Percentiles rank a stretch among this genome's conserved stretches.
These are phyloP conservation scores for Verticillium klebahnii DNA, from an alignment of 2,329 filamentous ascomycete species.

Conservation along the genomic window DNA sequence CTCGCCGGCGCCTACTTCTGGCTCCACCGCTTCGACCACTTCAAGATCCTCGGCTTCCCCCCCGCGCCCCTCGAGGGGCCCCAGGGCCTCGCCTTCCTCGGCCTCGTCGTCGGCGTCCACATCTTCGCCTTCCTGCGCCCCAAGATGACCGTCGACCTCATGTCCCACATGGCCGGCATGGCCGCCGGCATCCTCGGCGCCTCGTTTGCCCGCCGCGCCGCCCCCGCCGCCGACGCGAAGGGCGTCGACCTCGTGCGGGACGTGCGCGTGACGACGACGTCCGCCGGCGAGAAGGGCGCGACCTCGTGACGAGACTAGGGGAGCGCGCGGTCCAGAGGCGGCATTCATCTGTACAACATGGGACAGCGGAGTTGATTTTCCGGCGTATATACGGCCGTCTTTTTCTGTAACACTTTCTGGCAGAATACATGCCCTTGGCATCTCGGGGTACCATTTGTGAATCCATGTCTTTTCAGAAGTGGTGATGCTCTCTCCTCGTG, in stretches of 20 bases:
- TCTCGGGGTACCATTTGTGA: no score
- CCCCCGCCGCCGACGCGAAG: neutral
- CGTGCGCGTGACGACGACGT: neutral
- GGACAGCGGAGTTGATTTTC: neutral
- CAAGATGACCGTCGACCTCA: conserved; percentile 41
- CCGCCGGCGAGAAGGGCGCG: neutral
- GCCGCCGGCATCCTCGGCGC: conserved; percentile 38
- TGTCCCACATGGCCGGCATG: conserved; percentile 50
- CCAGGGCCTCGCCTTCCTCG: conserved; percentile 49
- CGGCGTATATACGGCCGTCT: neutral
- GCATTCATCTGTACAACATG: neutral
- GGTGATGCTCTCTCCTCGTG: neutral
- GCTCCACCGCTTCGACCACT: conserved; percentile 50
- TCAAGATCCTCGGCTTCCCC: conserved; percentile 53
- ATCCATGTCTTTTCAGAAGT: neutral
- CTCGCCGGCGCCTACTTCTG: conserved; percentile 59
- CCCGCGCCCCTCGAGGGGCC: conserved; percentile 47
- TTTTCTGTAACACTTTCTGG: neutral
- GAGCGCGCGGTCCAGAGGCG: no score
- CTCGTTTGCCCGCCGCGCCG: neutral
- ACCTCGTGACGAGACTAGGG: neutral
- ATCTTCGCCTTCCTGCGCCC: conserved; percentile 40
- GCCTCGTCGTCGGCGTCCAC: conserved; percentile 45
- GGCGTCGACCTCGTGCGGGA: neutral
- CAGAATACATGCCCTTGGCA: no score